Evolutionary conservation across 495 filamentous ascomycete genomes (phyloP).

Genomic region (Talaromyces trachyspermus): DNA sequence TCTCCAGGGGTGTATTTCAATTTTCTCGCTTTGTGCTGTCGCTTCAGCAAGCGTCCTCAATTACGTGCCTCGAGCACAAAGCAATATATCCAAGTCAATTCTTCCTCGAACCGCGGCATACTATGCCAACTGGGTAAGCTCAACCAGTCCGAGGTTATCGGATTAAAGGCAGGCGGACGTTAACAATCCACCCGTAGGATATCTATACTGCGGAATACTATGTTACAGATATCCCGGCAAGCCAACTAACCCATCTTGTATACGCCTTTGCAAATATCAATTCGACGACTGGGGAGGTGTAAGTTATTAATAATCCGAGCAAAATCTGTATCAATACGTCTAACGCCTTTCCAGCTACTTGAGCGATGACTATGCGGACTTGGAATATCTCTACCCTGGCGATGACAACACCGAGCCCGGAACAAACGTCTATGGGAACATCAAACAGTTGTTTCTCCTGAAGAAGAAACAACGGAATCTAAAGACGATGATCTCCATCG

Average conservation of each 20-base stretch:
- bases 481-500: conserved; percentile 86
- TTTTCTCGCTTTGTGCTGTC: neutral
- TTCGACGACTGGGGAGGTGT: conserved; percentile 76
- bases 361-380: conserved; percentile 73
- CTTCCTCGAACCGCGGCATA: neutral
- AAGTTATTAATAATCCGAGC: conserved; percentile 70
- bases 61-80: neutral
- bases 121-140: conserved; percentile 5
- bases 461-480: conserved; percentile 84
- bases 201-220: conserved; percentile 1
- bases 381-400: conserved; percentile 60
- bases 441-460: conserved; percentile 88
- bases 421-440: conserved; percentile 48
- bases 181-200: neutral
- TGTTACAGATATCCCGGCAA: conserved; percentile 65
- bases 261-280: conserved; percentile 85
- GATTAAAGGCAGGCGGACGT: neutral
- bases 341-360: neutral
- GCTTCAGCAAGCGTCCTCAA: neutral
- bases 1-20: neutral
- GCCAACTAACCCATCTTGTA: conserved; percentile 84
- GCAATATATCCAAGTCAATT: neutral
- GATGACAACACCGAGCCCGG: conserved; percentile 39
- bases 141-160: neutral
- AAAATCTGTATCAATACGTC: conserved; percentile 16